phyloP scores from a whole-genome alignment of 2,329 filamentous ascomycete genomes.

The Aspergillus jensenii region DNA sequence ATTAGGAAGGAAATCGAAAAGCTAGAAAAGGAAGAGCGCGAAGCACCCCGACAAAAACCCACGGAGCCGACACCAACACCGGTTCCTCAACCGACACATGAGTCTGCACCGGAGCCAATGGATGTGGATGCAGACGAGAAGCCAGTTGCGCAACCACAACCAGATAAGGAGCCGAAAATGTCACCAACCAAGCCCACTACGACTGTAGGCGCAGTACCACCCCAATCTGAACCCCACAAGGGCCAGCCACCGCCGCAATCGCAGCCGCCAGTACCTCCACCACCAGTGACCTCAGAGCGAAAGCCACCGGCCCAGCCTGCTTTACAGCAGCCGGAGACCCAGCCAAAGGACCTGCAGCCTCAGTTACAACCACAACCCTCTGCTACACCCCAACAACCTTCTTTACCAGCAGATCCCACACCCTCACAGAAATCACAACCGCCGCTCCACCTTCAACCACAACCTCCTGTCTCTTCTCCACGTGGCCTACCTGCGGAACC shows the following conservation, averaged over 20 bases:
- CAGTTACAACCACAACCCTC: slow-evolving; percentile 3
- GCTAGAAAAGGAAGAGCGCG: slow-evolving; percentile 62
- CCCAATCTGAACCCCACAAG: slow-evolving; percentile 12
- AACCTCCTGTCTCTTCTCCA: slow-evolving; percentile 5
- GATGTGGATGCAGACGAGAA: slow-evolving; percentile 29
- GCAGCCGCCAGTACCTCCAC: slow-evolving; percentile 1
- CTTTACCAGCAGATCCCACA: slow-evolving; percentile 1
- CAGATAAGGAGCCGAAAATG: slow-evolving; percentile 7
- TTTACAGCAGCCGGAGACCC: slow-evolving; percentile 1
- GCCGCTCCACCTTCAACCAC: background rate
- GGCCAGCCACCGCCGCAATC: slow-evolving; percentile 5
- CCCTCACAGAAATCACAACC: background rate
- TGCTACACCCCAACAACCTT: background rate
- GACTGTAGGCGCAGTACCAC: slow-evolving; percentile 4
- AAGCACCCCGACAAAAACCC: slow-evolving; percentile 34
- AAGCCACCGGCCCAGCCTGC: slow-evolving; percentile 7
- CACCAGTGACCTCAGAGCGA: background rate
- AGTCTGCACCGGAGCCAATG: slow-evolving; percentile 25
- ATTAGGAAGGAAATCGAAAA: slow-evolving; percentile 68
- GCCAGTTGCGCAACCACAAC: slow-evolving; percentile 13
- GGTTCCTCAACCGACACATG: slow-evolving; percentile 12
- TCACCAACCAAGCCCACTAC: slow-evolving; percentile 6
- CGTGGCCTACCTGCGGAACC: slow-evolving; percentile 10
- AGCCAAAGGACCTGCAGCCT: slow-evolving; percentile 6
- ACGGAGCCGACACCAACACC: slow-evolving; percentile 5